Evolutionary conservation across 257 asterid genomes (phyloP), one percentile per base, ranked within the genome.

Genomic region (Salvia hispanica): DNA sequence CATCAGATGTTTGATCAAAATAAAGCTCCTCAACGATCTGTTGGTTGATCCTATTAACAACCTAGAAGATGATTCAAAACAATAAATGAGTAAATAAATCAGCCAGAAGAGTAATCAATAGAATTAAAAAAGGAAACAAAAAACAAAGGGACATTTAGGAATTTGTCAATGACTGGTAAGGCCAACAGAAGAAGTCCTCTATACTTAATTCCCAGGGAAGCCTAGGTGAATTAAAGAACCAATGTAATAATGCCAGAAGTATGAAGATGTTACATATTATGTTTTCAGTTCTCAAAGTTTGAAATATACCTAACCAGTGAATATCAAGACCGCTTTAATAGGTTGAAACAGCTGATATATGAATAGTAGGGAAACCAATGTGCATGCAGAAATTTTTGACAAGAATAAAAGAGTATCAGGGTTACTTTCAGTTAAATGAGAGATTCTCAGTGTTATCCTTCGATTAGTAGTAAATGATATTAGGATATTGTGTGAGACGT

Each of bases 21-120:
- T 74, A 66, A 76, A 94, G 90, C 80, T 94, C 99, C 84, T 91
- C 97, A 43, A 94, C 94, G 61, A 91, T 82, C 82, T 87, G 97
- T 81, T 90, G 89, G 56, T 96, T 94, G 70, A 88, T 94, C 85
- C 97, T 81, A 81, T 94, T 94, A 66, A 88, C 95, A 76, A 90
- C 95, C 99, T 94, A 75, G 79, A 80, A 73, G 60, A 69, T 28
- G 69, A 67, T 44, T 52, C 31, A 54, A 63, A 70, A 18, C 15
- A 67, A 48, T 34, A 67, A 63, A 64, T 36, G 48, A 13, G 14
- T 11, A 47, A 9, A 70, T 48, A 43, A 43, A n/a, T 54, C 31
- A 73, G 61, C 39, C 53, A 61, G 66, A 56, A 28, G 65, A 31
- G 50, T 39, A 48, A 50, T 69, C 51, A 34, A 66, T 55, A 51